A percentile compares a stretch with the other conserved stretches of the same genome.
phyloP scores from a whole-genome alignment of 1,284 basidiomycete species.

The Cryptococcus sp. region DNA sequence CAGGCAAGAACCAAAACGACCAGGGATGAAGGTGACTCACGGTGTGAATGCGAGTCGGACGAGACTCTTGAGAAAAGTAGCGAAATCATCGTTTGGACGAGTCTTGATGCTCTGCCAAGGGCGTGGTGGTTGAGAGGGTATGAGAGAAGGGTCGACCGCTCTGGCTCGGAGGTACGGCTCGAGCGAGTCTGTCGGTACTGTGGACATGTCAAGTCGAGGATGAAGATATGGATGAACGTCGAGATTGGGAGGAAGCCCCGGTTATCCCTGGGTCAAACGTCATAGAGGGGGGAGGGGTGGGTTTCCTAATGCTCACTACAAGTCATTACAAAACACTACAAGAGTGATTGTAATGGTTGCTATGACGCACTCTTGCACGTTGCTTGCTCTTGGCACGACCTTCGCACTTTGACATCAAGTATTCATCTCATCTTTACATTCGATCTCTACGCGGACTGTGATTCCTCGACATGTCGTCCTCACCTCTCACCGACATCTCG shows the following conservation, averaged over 20 bases:
- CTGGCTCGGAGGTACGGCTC: constrained; percentile 17
- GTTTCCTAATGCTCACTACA: too few relatives aligned
- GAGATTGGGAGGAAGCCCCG: too few relatives aligned
- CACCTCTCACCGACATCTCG: not conserved
- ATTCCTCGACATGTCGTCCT: not conserved
- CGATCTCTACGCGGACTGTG: not conserved
- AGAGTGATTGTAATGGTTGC: too few relatives aligned
- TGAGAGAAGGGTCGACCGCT: constrained; percentile 5
- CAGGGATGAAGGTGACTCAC: constrained; percentile 19
- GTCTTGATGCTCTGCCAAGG: not conserved
- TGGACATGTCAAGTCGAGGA: constrained; percentile 5
- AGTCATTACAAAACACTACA: too few relatives aligned
- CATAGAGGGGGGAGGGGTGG: too few relatives aligned
- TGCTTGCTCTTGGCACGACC: not conserved
- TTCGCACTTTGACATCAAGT: not conserved
- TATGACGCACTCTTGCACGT: not conserved
- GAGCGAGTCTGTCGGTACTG: constrained; percentile 7
- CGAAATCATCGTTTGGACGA: constrained; percentile 24
- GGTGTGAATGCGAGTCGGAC: constrained; percentile 24
- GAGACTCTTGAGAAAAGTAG: constrained; percentile 31
- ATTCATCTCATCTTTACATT: not conserved
- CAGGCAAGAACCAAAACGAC: not conserved
- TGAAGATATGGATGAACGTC: too few relatives aligned
- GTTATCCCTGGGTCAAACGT: too few relatives aligned
- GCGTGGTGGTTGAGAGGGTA: constrained; percentile 2